Conservation (phyloP, 2,329 filamentous ascomycete genomes). For the Pseudopithomyces maydicus region DNA sequence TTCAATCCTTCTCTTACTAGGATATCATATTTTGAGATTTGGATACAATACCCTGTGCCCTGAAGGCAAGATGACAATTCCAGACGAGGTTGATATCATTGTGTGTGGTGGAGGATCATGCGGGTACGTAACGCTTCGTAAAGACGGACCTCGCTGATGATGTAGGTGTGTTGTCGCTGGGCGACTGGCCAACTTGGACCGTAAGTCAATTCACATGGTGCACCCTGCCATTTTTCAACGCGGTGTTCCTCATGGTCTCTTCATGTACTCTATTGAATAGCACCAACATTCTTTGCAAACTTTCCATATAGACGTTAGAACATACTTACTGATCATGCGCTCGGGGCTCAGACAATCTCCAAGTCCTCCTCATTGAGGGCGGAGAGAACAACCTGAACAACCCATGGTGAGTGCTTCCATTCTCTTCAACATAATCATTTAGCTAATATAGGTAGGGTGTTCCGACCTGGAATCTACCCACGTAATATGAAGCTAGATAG, state of each 20-base stretch:
- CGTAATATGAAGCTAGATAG: constrained; percentile 80
- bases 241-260: background rate
- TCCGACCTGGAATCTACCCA: constrained; percentile 76
- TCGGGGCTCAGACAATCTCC: constrained; percentile 61
- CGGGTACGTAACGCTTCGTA: constrained; percentile 51
- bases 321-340: constrained; percentile 28
- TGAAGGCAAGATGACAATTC: constrained; percentile 61
- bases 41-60: background rate
- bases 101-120: constrained; percentile 76
- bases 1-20: constrained; percentile 35
- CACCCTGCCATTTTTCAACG: background rate
- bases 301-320: background rate
- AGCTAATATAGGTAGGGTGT: constrained; percentile 59
- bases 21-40: constrained; percentile 15
- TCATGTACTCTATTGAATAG: background rate
- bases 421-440: background rate
- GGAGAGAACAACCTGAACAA: constrained; percentile 79
- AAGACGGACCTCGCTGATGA: constrained; percentile 13
- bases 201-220: background rate
- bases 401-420: constrained; percentile 57
- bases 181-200: constrained; percentile 75
- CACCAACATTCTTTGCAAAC: background rate
- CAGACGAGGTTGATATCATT: constrained; percentile 82
- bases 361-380: constrained; percentile 71
- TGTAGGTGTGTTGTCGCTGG: constrained; percentile 53